These are phyloP conservation scores for Pyricularia sp. DNA, from an alignment of 2,329 filamentous ascomycete genomes.

Conservation along the genomic window DNA sequence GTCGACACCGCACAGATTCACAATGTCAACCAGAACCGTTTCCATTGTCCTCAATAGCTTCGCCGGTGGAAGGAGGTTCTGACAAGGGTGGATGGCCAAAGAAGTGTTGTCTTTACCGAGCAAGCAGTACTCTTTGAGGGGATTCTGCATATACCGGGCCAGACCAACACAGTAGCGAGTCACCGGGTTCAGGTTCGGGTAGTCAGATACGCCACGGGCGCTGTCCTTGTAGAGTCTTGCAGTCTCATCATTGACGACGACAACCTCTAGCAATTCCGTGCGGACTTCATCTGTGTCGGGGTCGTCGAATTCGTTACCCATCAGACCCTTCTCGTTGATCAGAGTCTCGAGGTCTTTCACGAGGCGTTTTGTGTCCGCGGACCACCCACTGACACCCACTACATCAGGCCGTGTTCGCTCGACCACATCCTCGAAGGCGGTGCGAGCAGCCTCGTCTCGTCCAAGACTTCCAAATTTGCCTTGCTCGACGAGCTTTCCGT, in stretches of 20 bases:
- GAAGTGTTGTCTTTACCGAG: slow-evolving; percentile 80
- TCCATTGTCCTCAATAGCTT: slow-evolving; percentile 79
- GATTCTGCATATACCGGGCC: slow-evolving; percentile 86
- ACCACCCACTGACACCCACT: slow-evolving; percentile 77
- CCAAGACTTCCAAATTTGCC: slow-evolving; percentile 75
- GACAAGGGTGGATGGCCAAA: slow-evolving; percentile 77
- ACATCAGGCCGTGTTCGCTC: slow-evolving; percentile 76
- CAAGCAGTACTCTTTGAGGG: slow-evolving; percentile 90
- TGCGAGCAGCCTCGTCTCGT: slow-evolving; percentile 51
- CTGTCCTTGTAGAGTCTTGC: slow-evolving; percentile 94
- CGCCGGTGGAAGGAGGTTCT: slow-evolving; percentile 77
- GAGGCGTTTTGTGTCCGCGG: slow-evolving; percentile 72
- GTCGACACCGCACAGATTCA: slow-evolving; percentile 91
- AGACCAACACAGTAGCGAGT: slow-evolving; percentile 83
- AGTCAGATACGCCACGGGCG: slow-evolving; percentile 62
- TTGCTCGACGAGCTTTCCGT: slow-evolving; percentile 79
- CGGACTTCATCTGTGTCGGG: slow-evolving; percentile 61
- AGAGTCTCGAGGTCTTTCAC: slow-evolving; percentile 70
- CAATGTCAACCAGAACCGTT: slow-evolving; percentile 96
- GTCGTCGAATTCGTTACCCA: slow-evolving; percentile 71
- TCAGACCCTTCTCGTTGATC: slow-evolving; percentile 63
- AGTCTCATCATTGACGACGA: slow-evolving; percentile 92
- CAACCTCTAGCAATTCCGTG: slow-evolving; percentile 70
- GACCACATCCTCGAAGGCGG: slow-evolving; percentile 66
- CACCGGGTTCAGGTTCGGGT: slow-evolving; percentile 65